Conservation (phyloP, 345 rosid species). For the Fremontodendron californicum region DNA sequence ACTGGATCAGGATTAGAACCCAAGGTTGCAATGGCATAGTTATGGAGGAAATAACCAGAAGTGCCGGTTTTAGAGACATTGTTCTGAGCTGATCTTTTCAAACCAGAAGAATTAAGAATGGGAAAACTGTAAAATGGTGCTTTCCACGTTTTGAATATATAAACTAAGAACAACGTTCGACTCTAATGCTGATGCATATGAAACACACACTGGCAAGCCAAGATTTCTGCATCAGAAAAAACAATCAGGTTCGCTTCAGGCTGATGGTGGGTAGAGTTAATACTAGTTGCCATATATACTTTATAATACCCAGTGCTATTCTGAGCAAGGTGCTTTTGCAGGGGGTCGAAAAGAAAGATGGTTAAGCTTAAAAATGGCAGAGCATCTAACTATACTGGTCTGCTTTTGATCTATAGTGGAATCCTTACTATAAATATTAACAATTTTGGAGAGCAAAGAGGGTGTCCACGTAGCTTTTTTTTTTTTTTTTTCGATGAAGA, state of each 20-base stretch:
- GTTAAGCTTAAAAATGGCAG: slow-evolving; percentile 22
- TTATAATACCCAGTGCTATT: slow-evolving; percentile 9
- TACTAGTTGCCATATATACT: neutral
- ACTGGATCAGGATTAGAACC: too few relatives aligned
- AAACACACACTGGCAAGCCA: neutral
- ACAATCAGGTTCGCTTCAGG: neutral
- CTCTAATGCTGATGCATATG: neutral
- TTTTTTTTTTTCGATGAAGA: too few relatives aligned
- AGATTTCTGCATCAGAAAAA: neutral
- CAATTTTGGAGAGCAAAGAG: too few relatives aligned
- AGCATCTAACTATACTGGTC: neutral
- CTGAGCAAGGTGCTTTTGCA: slow-evolving; percentile 18
- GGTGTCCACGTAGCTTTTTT: too few relatives aligned
- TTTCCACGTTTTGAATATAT: neutral
- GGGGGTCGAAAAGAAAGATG: slow-evolving; percentile 24
- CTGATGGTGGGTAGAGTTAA: neutral
- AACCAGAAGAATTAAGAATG: neutral
- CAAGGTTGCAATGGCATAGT: too few relatives aligned
- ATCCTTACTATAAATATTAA: too few relatives aligned
- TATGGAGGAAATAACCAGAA: too few relatives aligned
- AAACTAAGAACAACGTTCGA: neutral
- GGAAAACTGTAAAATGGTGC: neutral
- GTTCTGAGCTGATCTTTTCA: neutral
- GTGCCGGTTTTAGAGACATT: slow-evolving; percentile 20
- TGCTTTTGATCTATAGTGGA: slow-evolving; percentile 6